Percentiles rank a stretch among this genome's conserved stretches.
phyloP scores from a whole-genome alignment of 345 rosid genomes.

The Cardamine chenopodiifolia region DNA sequence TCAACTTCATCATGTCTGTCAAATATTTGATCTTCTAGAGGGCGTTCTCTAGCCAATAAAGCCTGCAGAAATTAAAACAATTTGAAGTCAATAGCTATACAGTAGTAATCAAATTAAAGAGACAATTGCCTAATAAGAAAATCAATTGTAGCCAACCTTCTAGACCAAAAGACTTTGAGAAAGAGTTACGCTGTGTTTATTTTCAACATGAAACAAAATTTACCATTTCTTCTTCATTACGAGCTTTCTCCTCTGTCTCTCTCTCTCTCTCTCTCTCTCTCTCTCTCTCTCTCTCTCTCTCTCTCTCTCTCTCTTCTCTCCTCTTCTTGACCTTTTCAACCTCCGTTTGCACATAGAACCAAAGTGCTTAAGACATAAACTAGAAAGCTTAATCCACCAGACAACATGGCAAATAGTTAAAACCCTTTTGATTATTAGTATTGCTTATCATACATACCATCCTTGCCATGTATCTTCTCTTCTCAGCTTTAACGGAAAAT shows the following conservation, averaged over 20 bases:
- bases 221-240: conserved; percentile 95
- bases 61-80: conserved; percentile 55
- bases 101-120: neutral
- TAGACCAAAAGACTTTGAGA: conserved; percentile 7
- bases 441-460: conserved; percentile 58
- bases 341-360: conserved; percentile 72
- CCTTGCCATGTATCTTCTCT: conserved; percentile 72
- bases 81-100: neutral
- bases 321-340: conserved; percentile 95
- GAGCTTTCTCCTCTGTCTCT: conserved; percentile 87
- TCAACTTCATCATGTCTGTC: too few species aligned
- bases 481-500: conserved; percentile 86
- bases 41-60: conserved; percentile 89
- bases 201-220: too few species aligned
- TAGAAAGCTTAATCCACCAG: conserved; percentile 15
- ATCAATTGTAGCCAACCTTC: conserved; percentile 1
- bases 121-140: neutral
- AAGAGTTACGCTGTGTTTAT: neutral
- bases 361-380: conserved; percentile 24
- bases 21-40: too few species aligned
- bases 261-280: too few species aligned
- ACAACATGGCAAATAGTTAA: neutral
- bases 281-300: too few species aligned
- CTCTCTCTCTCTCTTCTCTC: conserved; percentile 98
- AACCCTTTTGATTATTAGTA: neutral